A percentile compares a stretch with the other conserved stretches of the same genome.
Evolutionary conservation across 768 basidiomycete genomes (phyloP).

Genomic region (Postia placenta): DNA sequence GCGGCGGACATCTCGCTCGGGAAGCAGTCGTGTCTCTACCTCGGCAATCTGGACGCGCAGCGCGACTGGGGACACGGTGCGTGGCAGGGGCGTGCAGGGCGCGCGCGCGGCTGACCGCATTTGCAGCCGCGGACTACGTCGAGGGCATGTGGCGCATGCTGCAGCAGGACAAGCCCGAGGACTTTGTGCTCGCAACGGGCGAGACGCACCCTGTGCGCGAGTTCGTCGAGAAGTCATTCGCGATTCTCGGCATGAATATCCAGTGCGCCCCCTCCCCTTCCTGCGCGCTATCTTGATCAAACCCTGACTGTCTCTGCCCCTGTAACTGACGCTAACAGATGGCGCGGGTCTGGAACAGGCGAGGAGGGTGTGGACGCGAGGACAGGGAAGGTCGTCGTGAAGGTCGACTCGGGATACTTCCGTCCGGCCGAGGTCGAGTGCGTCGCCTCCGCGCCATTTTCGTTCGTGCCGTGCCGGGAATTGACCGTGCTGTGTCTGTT

Average conservation of each 20-base stretch:
- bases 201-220: conserved; percentile 95
- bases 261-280: conserved; percentile 33
- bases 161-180: conserved; percentile 76
- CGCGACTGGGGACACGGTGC: conserved; percentile 97
- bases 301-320: too few species aligned
- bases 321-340: conserved; percentile 36
- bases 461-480: background rate
- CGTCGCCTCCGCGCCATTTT: conserved; percentile 25
- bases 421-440: conserved; percentile 94
- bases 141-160: conserved; percentile 99
- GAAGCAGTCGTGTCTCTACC: conserved; percentile 86
- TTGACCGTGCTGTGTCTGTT: too few species aligned
- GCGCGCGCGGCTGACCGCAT: conserved; percentile 7
- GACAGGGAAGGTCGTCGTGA: conserved; percentile 69
- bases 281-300: conserved; percentile 3
- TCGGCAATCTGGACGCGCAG: conserved; percentile 91
- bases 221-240: conserved; percentile 86
- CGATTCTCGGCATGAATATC: conserved; percentile 58
- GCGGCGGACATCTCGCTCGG: conserved; percentile 88
- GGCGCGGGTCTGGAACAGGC: conserved; percentile 70
- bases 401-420: conserved; percentile 87
- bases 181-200: conserved; percentile 93
- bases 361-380: conserved; percentile 73
- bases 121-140: conserved; percentile 76
- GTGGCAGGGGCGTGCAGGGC: conserved; percentile 15